These are phyloP conservation scores for Alternaria sp. DNA, from an alignment of 2,329 filamentous ascomycete genomes.

Conservation along the genomic window DNA sequence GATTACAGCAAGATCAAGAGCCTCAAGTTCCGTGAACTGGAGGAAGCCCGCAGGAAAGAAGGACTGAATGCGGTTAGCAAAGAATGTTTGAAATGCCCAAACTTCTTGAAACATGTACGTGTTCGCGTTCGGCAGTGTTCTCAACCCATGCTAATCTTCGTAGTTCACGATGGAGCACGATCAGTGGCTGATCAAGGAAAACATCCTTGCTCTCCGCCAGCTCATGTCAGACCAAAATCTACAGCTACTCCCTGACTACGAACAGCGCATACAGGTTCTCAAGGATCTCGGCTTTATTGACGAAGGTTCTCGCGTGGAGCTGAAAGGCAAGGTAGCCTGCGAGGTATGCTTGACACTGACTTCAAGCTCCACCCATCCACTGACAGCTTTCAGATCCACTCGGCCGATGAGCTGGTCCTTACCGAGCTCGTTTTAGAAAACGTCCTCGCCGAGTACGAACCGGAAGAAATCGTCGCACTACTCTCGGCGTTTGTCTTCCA, in stretches of 20 bases:
- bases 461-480: conserved; percentile 93
- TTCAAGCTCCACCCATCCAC: background rate
- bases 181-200: conserved; percentile 94
- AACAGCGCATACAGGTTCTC: conserved; percentile 90
- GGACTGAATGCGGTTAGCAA: conserved; percentile 68
- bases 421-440: conserved; percentile 98
- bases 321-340: conserved; percentile 98
- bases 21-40: conserved; percentile 77
- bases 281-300: conserved; percentile 94
- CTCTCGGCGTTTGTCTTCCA: conserved; percentile 97
- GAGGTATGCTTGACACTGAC: conserved; percentile 59
- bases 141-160: conserved; percentile 9
- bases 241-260: conserved; percentile 93
- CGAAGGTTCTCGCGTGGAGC: conserved; percentile 80
- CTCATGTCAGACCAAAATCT: conserved; percentile 96
- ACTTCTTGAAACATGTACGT: conserved; percentile 87
- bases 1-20: conserved; percentile 84
- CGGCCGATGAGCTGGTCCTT: conserved; percentile 92
- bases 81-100: conserved; percentile 71
- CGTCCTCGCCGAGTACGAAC: conserved; percentile 91
- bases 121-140: background rate
- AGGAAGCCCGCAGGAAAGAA: conserved; percentile 72
- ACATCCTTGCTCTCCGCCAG: conserved; percentile 84
- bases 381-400: conserved; percentile 70
- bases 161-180: conserved; percentile 96